Conservation (phyloP, 306 rosid species). For the Inga leiocalycina region DNA sequence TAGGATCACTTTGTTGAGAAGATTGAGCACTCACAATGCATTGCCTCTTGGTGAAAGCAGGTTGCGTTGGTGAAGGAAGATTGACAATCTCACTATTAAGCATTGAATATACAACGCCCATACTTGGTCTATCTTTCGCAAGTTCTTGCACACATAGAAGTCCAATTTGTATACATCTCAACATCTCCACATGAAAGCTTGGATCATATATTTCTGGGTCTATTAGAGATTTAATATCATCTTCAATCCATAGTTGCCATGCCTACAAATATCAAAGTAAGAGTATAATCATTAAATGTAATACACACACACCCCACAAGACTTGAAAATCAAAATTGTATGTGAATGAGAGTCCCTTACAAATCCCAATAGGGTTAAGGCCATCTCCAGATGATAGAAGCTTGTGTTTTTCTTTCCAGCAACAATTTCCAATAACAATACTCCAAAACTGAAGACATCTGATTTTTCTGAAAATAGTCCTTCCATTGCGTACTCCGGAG, state of each 20-base stretch:
- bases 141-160: background rate
- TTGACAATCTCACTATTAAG: background rate
- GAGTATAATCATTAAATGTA: background rate
- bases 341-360: background rate
- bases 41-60: background rate
- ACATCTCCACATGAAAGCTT: background rate
- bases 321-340: background rate
- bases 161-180: background rate
- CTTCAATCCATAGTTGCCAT: background rate
- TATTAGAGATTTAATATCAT: background rate
- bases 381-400: background rate
- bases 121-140: background rate
- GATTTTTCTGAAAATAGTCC: background rate
- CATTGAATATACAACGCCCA: background rate
- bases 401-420: background rate
- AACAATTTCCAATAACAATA: background rate
- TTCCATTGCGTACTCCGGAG: background rate
- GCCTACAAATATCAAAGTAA: background rate
- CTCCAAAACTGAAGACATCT: background rate
- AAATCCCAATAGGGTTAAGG: background rate
- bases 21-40: background rate
- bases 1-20: background rate
- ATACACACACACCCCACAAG: background rate
- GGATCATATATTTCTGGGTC: background rate
- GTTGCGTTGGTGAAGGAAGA: constrained; percentile 6